These are phyloP conservation scores for Arxiozyma telluris DNA, from an alignment of 1,139 yeast species.

Conservation along the genomic window DNA sequence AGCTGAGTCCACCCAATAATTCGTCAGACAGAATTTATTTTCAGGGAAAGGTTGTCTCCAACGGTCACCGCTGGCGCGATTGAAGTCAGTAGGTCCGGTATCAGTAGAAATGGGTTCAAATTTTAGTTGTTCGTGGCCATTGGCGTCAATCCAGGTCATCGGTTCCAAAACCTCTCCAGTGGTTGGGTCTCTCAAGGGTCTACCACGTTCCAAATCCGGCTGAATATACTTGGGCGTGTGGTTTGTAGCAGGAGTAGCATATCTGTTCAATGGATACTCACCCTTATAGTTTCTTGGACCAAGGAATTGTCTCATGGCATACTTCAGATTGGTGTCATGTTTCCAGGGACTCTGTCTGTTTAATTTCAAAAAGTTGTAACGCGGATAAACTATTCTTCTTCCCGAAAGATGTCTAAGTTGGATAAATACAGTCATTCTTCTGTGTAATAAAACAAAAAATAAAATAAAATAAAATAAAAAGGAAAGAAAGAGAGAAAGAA, in stretches of 20 bases:
- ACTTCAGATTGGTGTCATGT: constrained; percentile 34
- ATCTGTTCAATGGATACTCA: constrained; percentile 68
- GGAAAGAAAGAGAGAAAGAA: too few relatives aligned
- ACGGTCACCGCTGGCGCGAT: background rate
- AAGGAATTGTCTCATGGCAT: constrained; percentile 41
- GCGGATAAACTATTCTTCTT: constrained; percentile 37
- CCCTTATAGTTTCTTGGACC: constrained; percentile 85
- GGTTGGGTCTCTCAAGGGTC: constrained; percentile 34
- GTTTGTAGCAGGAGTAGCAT: constrained; percentile 61
- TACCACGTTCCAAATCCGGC: constrained; percentile 44
- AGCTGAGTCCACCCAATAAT: constrained; percentile 47
- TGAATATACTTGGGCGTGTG: constrained; percentile 69
- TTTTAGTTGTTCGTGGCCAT: background rate
- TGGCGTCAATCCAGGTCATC: background rate
- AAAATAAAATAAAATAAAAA: too few relatives aligned
- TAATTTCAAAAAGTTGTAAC: constrained; percentile 36
- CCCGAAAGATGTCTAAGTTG: constrained; percentile 1
- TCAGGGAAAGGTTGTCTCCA: constrained; percentile 57
- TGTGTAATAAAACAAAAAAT: too few relatives aligned
- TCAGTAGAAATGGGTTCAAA: background rate
- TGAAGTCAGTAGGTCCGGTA: background rate
- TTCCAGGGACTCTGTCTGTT: constrained; percentile 37
- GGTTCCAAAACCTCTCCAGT: constrained; percentile 28
- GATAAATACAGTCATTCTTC: background rate
- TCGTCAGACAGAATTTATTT: constrained; percentile 63